Conservation (phyloP, 139 green algal species). For the Chlorella vulgaris region DNA sequence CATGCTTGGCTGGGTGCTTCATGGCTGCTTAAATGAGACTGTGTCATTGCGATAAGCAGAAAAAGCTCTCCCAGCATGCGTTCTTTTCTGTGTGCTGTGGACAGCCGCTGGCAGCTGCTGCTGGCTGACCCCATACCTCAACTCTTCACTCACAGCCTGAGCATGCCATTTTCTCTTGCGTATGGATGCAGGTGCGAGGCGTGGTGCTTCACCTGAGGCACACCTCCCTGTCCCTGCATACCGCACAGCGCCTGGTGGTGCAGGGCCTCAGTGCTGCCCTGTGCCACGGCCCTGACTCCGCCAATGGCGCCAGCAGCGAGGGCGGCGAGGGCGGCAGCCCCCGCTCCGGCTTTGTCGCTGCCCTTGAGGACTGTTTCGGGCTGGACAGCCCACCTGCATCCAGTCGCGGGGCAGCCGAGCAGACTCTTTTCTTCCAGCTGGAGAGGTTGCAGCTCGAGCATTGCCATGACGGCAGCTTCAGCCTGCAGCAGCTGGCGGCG, state of each 20-base stretch:
- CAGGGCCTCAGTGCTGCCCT: not conserved
- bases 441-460: constrained; percentile 8
- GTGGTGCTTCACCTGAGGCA: not conserved
- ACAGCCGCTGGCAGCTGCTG: not conserved
- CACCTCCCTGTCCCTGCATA: not conserved
- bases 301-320: not conserved
- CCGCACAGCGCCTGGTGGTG: constrained; percentile 17
- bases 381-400: too few species aligned
- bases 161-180: not conserved
- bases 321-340: not conserved
- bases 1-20: not conserved
- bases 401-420: not conserved
- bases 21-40: too few species aligned
- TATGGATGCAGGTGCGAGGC: constrained; percentile 1
- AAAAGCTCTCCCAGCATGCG: too few species aligned
- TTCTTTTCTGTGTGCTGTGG: not conserved
- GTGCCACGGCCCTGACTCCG: not conserved
- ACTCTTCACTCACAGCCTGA: too few species aligned
- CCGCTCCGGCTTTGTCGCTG: not conserved
- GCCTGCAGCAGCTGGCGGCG: not conserved
- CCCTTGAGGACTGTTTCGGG: not conserved
- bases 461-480: constrained; percentile 24
- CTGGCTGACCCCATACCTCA: too few species aligned
- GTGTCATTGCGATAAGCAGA: too few species aligned
- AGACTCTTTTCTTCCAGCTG: not conserved